Base-by-base conservation (phyloP, 148 eudicot genomes). In the Beta vulgaris region DNA sequence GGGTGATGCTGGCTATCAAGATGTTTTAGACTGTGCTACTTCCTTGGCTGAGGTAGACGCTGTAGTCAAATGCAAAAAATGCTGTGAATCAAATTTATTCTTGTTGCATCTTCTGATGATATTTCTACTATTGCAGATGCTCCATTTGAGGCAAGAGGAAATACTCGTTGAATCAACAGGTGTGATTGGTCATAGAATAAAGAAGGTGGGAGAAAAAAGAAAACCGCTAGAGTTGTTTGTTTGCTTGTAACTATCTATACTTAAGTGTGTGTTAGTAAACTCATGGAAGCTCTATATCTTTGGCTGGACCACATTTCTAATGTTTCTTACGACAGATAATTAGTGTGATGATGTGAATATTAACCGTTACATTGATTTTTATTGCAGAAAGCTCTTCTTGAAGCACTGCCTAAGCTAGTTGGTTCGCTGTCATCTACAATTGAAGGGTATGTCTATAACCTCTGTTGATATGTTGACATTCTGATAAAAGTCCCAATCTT, bases 1-100 rank as follows among this genome's bases (percentile, higher is more conserved):
- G 99, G 99, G 99, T 8, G 97, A 90, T 85, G 94, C 88, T 76
- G 99, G 99, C 51, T 95, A 89, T 81, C 91, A 92, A 71, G 99
- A 95, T 84, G 93, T 86, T 25, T n/a, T 90, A 69, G 96, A 95
- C 37, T 95, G 92, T 80, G 87, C 94, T 39, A 68, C 71, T 79
- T 86, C 97, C 82, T 85, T 95, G 70, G 90, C 93, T 37, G 75
- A 92, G 97, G 99, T 90, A 42, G n/a, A 65, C 26, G 51, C 54
- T 74, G 29, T 10, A 40, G 44, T 71, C 32, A 65, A 14, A 37
- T 73, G 19, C 21, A 49, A 43, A 39, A 68, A 63, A 36, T 71
- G 55, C 53, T 73, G 57, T 37, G 63, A 3, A 25, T 28, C 29
- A 44, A 58, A 49, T 31, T 46, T 26, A 16, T 49, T 13, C 6